Conservation (phyloP, 2,329 filamentous ascomycete genomes). For the Phymatotrichopsis omnivora region DNA sequence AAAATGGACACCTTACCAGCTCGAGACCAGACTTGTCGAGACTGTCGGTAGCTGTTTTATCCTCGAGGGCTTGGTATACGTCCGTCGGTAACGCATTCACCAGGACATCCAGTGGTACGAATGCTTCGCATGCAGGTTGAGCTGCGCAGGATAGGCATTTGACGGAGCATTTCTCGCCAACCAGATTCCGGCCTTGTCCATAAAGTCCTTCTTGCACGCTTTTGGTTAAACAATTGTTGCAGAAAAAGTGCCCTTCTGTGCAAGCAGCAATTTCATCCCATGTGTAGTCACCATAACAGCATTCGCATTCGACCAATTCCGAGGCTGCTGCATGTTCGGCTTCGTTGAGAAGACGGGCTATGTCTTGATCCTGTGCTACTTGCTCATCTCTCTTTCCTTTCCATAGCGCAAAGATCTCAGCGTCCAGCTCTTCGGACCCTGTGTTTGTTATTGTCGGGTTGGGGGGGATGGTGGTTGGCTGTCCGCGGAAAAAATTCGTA, state of each 20-base stretch:
- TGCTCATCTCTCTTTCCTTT: constrained; percentile 36
- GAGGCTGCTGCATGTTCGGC: constrained; percentile 40
- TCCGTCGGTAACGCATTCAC: constrained; percentile 63
- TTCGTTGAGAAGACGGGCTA: constrained; percentile 42
- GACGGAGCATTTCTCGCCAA: constrained; percentile 61
- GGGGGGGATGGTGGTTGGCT: constrained; percentile 18
- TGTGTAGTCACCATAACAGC: constrained; percentile 60
- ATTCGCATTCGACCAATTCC: constrained; percentile 58
- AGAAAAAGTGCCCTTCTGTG: constrained; percentile 59
- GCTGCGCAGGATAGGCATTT: constrained; percentile 69
- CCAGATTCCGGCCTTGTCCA: constrained; percentile 85
- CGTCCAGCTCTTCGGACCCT: constrained; percentile 38
- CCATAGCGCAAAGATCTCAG: constrained; percentile 41
- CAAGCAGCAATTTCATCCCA: constrained; percentile 71
- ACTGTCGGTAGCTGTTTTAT: constrained; percentile 64
- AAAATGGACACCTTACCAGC: constrained; percentile 79
- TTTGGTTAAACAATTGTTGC: constrained; percentile 71
- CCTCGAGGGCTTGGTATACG: constrained; percentile 64
- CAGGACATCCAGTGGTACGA: constrained; percentile 59
- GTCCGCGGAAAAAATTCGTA: constrained; percentile 56
- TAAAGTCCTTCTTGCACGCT: constrained; percentile 81
- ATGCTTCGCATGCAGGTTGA: constrained; percentile 59
- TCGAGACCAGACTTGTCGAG: constrained; percentile 63
- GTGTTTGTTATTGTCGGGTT: constrained; percentile 15
- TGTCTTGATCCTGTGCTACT: constrained; percentile 35